Evolutionary conservation across 768 basidiomycete genomes (phyloP).

Genomic region (Ephemerocybe angulata): DNA sequence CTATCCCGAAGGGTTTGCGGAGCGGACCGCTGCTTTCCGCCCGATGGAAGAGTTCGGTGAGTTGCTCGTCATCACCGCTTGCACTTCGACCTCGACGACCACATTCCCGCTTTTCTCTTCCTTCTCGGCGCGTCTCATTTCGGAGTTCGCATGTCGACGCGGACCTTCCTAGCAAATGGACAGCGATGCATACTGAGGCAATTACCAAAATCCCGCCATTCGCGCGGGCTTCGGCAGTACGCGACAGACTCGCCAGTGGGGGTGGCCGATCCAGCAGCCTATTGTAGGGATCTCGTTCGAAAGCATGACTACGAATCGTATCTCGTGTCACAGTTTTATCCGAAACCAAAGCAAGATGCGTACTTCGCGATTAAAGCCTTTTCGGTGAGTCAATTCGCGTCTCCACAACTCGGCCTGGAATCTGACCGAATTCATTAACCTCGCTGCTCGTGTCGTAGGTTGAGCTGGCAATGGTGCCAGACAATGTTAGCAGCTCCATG

Average conservation of each 20-base stretch:
- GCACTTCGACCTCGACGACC: background rate
- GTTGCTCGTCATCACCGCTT: background rate
- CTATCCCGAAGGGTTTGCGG: background rate
- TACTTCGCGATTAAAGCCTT: constrained; percentile 83
- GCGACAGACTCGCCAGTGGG: constrained; percentile 14
- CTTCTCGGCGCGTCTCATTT: background rate
- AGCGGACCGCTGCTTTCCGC: background rate
- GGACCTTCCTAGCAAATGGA: constrained; percentile 2
- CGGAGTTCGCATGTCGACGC: constrained; percentile 7
- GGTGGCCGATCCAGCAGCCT: constrained; percentile 45
- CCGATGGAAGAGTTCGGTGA: background rate
- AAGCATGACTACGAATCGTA: constrained; percentile 83
- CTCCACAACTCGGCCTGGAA: constrained; percentile 7
- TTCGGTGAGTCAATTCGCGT: constrained; percentile 51
- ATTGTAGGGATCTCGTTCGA: constrained; percentile 69
- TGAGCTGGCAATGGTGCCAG: constrained; percentile 74
- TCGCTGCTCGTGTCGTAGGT: too few relatives aligned
- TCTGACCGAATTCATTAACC: too few relatives aligned
- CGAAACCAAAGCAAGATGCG: constrained; percentile 56
- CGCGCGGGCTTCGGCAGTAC: background rate
- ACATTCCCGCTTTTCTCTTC: background rate
- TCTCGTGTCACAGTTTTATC: constrained; percentile 67
- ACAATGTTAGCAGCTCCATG: constrained; percentile 65
- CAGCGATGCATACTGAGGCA: background rate
- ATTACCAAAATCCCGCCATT: background rate